These are phyloP conservation scores for Blepharisma undulans DNA, from an alignment of 169 alveolate species.

Conservation along the genomic window DNA sequence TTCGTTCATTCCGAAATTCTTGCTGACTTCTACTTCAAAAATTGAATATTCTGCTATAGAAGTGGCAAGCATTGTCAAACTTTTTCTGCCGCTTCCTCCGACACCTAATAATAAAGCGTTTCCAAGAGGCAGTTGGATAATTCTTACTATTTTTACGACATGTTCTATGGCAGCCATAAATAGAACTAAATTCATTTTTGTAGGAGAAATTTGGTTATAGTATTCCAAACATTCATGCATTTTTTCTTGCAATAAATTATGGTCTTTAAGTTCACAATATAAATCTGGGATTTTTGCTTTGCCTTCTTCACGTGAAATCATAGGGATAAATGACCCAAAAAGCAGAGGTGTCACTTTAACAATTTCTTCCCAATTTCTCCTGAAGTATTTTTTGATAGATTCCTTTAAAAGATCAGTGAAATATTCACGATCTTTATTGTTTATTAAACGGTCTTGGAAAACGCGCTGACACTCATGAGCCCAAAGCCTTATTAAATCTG, in stretches of 20 bases:
- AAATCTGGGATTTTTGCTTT: constrained; percentile 53
- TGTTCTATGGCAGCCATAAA: constrained; percentile 83
- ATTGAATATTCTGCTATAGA: constrained; percentile 68
- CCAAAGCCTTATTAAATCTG: constrained; percentile 84
- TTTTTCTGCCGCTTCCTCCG: constrained; percentile 89
- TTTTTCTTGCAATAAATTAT: constrained; percentile 56
- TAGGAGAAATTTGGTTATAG: constrained; percentile 64
- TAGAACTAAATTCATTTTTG: constrained; percentile 72
- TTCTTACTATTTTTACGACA: constrained; percentile 81
- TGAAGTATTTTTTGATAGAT: constrained; percentile 51
- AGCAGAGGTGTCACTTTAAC: constrained; percentile 65
- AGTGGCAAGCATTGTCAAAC: constrained; percentile 79
- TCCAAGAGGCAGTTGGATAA: constrained; percentile 79
- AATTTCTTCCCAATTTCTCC: constrained; percentile 45
- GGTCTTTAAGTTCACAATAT: constrained; percentile 77
- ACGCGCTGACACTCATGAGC: constrained; percentile 87
- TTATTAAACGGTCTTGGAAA: constrained; percentile 82
- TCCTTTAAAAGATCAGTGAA: constrained; percentile 72
- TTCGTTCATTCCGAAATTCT: constrained; percentile 53
- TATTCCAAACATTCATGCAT: constrained; percentile 46
- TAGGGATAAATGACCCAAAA: constrained; percentile 65
- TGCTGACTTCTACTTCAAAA: constrained; percentile 49
- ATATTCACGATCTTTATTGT: constrained; percentile 67
- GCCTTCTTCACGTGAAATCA: constrained; percentile 66
- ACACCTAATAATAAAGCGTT: constrained; percentile 87